Conservation (phyloP, 2,329 filamentous ascomycete genomes). For the Xylariaceae sp. region DNA sequence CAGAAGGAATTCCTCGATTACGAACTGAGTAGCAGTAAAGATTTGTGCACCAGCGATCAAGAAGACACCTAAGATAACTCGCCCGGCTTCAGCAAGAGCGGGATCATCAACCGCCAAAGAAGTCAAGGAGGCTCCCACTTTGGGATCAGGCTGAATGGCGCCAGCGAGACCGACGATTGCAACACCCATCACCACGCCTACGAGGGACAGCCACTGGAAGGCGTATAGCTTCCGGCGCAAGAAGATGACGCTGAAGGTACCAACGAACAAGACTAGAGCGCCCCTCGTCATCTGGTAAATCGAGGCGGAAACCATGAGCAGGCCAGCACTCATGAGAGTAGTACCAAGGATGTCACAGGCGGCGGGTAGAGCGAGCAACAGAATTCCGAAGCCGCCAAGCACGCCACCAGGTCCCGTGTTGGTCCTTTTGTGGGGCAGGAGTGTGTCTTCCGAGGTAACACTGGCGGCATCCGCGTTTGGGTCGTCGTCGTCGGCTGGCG, state of each 20-base stretch:
- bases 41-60: constrained; percentile 93
- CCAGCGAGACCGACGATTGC: constrained; percentile 86
- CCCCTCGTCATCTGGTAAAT: constrained; percentile 99
- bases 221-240: constrained; percentile 69
- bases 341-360: constrained; percentile 93
- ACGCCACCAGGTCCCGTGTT: constrained; percentile 43
- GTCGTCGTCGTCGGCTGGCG: constrained; percentile 36
- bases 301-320: constrained; percentile 88
- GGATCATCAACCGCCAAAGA: constrained; percentile 32
- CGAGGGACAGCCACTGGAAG: constrained; percentile 90
- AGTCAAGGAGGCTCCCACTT: constrained; percentile 36
- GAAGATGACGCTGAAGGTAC: constrained; percentile 89
- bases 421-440: constrained; percentile 25
- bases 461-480: constrained; percentile 43
- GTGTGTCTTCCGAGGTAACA: constrained; percentile 39
- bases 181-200: constrained; percentile 83
- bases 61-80: constrained; percentile 75
- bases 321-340: constrained; percentile 92
- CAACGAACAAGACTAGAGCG: constrained; percentile 90
- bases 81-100: constrained; percentile 46
- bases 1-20: constrained; percentile 89
- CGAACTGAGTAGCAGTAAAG: constrained; percentile 95
- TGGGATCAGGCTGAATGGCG: constrained; percentile 66
- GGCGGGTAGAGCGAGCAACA: constrained; percentile 76
- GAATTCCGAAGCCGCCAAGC: constrained; percentile 64